Evolutionary conservation across 1,139 yeast genomes (phyloP).

Genomic region (Suhomyces chickasaworum): DNA sequence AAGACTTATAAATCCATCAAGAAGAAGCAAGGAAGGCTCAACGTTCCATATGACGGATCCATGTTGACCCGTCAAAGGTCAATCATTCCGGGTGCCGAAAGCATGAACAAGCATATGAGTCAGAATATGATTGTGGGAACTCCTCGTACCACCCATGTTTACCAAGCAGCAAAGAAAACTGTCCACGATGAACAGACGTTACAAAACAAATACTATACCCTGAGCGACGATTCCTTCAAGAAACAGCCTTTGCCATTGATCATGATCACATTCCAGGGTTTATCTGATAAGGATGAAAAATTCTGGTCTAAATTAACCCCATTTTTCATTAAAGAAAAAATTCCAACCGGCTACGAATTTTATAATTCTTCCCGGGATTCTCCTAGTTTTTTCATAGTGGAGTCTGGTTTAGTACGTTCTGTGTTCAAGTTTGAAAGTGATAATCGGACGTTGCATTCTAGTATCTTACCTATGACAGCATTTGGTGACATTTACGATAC

Average conservation of each 20-base stretch:
- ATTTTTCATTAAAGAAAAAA: slow-evolving; percentile 51
- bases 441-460: slow-evolving; percentile 66
- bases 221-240: slow-evolving; percentile 35
- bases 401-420: slow-evolving; percentile 74
- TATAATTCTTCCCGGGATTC: slow-evolving; percentile 44
- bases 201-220: slow-evolving; percentile 32
- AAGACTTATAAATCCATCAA: slow-evolving; percentile 55
- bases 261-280: slow-evolving; percentile 69
- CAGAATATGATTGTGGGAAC: slow-evolving; percentile 45
- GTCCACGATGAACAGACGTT: slow-evolving; percentile 45
- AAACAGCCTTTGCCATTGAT: slow-evolving; percentile 70
- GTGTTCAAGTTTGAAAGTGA: slow-evolving; percentile 54
- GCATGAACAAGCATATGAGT: slow-evolving; percentile 16
- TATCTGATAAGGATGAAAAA: slow-evolving; percentile 58
- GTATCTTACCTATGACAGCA: slow-evolving; percentile 85
- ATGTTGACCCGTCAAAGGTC: slow-evolving; percentile 17
- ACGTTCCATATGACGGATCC: slow-evolving; percentile 15
- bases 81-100: slow-evolving; percentile 12
- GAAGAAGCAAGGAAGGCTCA: slow-evolving; percentile 23
- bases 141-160: slow-evolving; percentile 63
- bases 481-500: slow-evolving; percentile 68
- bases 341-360: slow-evolving; percentile 51
- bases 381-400: slow-evolving; percentile 66
- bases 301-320: slow-evolving; percentile 66
- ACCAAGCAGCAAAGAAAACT: slow-evolving; percentile 62